Conservation (phyloP, 139 green algal genomes). For the Mesostigma viride region DNA sequence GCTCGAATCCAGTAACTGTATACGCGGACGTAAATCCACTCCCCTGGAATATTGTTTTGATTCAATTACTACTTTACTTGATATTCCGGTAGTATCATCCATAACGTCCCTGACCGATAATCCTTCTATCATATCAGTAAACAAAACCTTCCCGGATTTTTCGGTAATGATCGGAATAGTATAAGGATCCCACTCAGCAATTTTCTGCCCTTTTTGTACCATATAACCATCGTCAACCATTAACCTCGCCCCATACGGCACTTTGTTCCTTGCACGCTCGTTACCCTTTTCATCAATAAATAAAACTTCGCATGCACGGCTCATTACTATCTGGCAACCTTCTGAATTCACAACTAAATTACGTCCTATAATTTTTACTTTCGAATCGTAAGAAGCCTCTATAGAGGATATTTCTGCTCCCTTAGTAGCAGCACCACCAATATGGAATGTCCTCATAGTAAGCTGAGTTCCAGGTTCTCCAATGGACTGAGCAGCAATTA, state of each 20-base stretch:
- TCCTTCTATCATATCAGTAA: constrained; percentile 20
- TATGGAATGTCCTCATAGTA: constrained; percentile 82
- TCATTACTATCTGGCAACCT: background rate
- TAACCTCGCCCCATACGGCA: background rate
- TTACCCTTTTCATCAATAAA: background rate
- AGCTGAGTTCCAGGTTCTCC: constrained; percentile 76
- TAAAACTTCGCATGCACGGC: background rate
- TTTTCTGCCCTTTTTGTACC: constrained; percentile 17
- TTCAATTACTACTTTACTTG: no score
- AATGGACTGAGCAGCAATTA: constrained; percentile 80
- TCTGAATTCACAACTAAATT: background rate
- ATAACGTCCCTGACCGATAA: constrained; percentile 18
- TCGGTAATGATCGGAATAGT: constrained; percentile 26
- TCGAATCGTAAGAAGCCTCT: background rate
- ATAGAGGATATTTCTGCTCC: background rate
- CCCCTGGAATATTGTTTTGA: no score
- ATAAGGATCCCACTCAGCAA: constrained; percentile 20
- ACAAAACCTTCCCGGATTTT: constrained; percentile 10
- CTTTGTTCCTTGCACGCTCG: background rate
- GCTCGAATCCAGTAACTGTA: no score
- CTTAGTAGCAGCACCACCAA: constrained; percentile 37
- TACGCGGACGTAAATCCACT: no score
- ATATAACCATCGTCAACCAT: constrained; percentile 28
- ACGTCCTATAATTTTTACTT: background rate
- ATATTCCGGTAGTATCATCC: no score